Evolutionary conservation across 1,139 yeast genomes (phyloP).

Genomic region (Candida glucosophila): DNA sequence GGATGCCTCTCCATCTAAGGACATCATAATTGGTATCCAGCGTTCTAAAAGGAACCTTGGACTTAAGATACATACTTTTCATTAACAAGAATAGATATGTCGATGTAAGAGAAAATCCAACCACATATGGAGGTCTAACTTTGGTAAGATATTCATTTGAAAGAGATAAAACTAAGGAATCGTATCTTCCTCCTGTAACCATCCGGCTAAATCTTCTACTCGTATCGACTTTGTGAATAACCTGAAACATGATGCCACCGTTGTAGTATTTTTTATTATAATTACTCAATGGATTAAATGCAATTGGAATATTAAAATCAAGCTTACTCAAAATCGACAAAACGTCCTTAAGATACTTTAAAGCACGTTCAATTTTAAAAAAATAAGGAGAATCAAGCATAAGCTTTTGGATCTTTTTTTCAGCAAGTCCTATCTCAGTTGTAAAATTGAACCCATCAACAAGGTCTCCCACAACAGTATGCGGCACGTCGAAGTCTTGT

Average conservation of each 20-base stretch:
- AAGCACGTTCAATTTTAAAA: conserved; percentile 50
- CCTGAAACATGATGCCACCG: conserved; percentile 84
- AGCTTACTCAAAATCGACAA: conserved; percentile 45
- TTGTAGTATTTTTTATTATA: conserved; percentile 72
- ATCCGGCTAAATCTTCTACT: conserved; percentile 36
- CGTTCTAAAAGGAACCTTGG: conserved; percentile 17
- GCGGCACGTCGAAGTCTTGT: conserved; percentile 65
- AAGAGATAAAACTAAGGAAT: conserved; percentile 54
- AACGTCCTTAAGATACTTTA: conserved; percentile 53
- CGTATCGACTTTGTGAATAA: conserved; percentile 51
- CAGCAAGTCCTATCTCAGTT: conserved; percentile 57
- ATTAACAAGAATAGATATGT: conserved; percentile 35
- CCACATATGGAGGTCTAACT: conserved; percentile 45
- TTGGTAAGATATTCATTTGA: conserved; percentile 32
- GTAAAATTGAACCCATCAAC: conserved; percentile 73
- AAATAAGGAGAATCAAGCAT: conserved; percentile 72
- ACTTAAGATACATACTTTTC: conserved; percentile 21
- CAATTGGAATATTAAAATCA: conserved; percentile 31
- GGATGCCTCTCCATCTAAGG: conserved; percentile 22
- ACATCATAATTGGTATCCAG: conserved; percentile 28
- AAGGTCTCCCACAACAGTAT: conserved; percentile 70
- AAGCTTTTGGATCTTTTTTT: conserved; percentile 50
- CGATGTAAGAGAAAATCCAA: conserved; percentile 65
- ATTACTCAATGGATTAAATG: conserved; percentile 67
- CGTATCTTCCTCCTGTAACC: conserved; percentile 93